These are phyloP conservation scores for Solanum hybrid DNA, from an alignment of 305 asterid species.

Conservation along the genomic window DNA sequence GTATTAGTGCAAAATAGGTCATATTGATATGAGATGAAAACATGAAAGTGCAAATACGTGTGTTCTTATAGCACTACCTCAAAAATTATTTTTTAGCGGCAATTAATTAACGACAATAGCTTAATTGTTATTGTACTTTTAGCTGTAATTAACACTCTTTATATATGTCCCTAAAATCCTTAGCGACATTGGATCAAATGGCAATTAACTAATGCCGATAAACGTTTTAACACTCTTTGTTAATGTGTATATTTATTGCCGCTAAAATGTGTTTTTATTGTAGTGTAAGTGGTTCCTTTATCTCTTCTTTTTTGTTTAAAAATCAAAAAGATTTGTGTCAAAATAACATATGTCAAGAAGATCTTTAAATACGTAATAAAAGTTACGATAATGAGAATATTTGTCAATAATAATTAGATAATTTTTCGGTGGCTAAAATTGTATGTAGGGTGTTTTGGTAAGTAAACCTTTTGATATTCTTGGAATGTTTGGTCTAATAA, in stretches of 20 bases:
- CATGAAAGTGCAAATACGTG: neutral
- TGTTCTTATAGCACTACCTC: neutral
- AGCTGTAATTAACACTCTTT: too few relatives aligned
- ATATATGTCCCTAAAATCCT: too few relatives aligned
- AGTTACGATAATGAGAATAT: neutral
- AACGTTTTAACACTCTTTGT: too few relatives aligned
- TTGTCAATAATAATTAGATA: neutral
- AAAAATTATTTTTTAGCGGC: too few relatives aligned
- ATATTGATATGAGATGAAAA: neutral
- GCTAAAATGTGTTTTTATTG: too few relatives aligned
- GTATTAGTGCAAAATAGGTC: neutral
- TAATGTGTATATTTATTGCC: too few relatives aligned
- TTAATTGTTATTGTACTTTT: too few relatives aligned
- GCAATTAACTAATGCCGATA: too few relatives aligned
- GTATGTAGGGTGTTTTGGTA: neutral
- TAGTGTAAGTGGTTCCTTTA: neutral
- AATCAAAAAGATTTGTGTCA: neutral
- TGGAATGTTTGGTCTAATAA: neutral
- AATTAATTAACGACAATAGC: too few relatives aligned
- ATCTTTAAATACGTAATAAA: neutral
- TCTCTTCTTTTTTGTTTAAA: neutral
- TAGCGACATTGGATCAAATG: too few relatives aligned
- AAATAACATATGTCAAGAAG: neutral
- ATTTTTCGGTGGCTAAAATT: neutral
- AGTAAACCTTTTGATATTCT: neutral